Evolutionary conservation across 1,284 basidiomycete species (phyloP), one percentile per base, ranked within the genome.

Genomic region (Coniophora puteana): DNA sequence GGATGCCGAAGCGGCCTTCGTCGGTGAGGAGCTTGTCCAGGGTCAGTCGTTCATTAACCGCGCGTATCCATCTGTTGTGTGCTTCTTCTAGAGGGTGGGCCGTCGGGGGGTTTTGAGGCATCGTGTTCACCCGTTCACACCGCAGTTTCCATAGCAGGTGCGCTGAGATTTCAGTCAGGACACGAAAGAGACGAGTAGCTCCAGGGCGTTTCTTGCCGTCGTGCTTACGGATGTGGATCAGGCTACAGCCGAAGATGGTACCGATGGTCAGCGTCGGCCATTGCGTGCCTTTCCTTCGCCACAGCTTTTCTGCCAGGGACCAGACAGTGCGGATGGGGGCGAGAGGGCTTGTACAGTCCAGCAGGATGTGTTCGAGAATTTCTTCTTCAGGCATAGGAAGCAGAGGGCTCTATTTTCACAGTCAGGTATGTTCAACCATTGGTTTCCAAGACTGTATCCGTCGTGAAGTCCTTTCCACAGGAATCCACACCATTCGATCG

Each of bases 341-440:
- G 8, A 13, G n/a, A 20, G 44, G 41, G 8, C 24, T 27, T 2
- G 32, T 20, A 23, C 54, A 53, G 6, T 51, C 47, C 0, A 46
- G 20, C 1, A 56, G 43, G 11, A 55, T 57, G 24, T 57, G 54
- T 43, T 51, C 46, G 41, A 54, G 47, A 0, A 40, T 38, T 55
- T 47, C 1, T 32, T 24, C 8, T 34, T 32, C 1, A 38, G 25
- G 22, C 53, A 55, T 2, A 30, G 12, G 4, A 13, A 14, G 36
- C 52, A 53, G 13, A 24, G 29, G 1, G 43, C 43, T 1, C 37
- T 20, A 3, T 43, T 25, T 32, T 45, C 40, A 26, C 30, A 27
- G 13, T 24, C 24, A 1, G 28, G 26, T 6, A 42, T 53, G 4
- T 40, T 37, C 10, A 22, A 20, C 48, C 37, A 50, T 32, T 37